Evolutionary conservation across 140 eudicot species (phyloP).

Genomic region (Cichorium intybus): DNA sequence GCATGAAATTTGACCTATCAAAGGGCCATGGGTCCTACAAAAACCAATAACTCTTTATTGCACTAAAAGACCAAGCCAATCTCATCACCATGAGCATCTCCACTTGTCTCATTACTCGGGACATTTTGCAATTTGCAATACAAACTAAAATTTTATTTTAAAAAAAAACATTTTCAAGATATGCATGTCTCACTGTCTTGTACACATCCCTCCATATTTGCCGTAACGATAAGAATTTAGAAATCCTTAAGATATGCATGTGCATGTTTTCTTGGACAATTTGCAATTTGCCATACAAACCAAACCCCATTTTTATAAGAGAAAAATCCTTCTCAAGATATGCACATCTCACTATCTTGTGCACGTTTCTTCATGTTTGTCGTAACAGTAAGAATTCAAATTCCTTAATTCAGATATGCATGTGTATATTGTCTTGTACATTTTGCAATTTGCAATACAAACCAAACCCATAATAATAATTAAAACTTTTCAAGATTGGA

Average conservation of each 20-base stretch:
- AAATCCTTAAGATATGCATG: too few relatives aligned
- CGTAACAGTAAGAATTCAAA: too few relatives aligned
- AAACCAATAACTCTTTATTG: slow-evolving; percentile 23
- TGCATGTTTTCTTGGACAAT: too few relatives aligned
- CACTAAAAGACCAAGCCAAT: slow-evolving; percentile 32
- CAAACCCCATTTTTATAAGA: too few relatives aligned
- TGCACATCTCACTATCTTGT: too few relatives aligned
- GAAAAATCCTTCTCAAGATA: too few relatives aligned
- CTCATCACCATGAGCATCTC: slow-evolving; percentile 32
- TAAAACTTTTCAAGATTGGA: not conserved
- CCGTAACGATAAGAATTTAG: too few relatives aligned
- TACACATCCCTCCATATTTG: too few relatives aligned
- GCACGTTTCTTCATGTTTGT: not conserved
- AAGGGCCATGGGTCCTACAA: slow-evolving; percentile 32
- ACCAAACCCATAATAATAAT: not conserved
- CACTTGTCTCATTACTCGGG: slow-evolving; percentile 40
- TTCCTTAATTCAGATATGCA: too few relatives aligned
- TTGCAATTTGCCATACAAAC: too few relatives aligned
- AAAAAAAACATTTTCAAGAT: not conserved
- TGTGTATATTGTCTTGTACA: too few relatives aligned
- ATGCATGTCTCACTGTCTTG: not conserved
- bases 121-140: slow-evolving; percentile 35
- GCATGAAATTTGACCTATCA: slow-evolving; percentile 56
- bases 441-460: slow-evolving; percentile 24
- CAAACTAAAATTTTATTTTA: not conserved